Evolutionary conservation across 257 asterid species (phyloP).

Genomic region (Capsicum pubescens): DNA sequence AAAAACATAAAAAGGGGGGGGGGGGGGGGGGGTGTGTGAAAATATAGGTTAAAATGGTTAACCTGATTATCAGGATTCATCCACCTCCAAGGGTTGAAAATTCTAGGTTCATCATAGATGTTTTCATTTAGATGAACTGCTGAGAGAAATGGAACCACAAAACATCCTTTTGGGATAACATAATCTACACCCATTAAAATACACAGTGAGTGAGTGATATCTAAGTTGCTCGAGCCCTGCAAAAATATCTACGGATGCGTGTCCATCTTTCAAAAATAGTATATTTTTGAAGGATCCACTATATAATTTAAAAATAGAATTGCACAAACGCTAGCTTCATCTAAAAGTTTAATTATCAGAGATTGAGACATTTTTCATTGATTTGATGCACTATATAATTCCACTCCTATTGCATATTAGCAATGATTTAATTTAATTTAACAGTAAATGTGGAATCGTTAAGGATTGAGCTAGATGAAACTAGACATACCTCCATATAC

Average conservation of each 20-base stretch:
- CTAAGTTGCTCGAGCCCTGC: no score
- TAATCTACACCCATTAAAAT: slow-evolving; percentile 54
- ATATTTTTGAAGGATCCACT: no score
- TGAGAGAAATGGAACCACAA: slow-evolving; percentile 89
- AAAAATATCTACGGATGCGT: no score
- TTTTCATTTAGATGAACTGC: slow-evolving; percentile 76
- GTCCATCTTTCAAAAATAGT: no score
- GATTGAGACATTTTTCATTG: neutral
- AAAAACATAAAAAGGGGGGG: no score
- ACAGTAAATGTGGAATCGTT: neutral
- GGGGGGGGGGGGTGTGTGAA: no score
- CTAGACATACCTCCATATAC: slow-evolving; percentile 61
- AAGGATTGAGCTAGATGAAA: neutral
- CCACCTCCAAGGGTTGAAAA: slow-evolving; percentile 97
- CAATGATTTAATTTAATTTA: neutral
- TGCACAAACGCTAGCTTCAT: neutral
- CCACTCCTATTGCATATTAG: neutral
- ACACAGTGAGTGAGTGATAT: neutral
- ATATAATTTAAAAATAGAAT: no score
- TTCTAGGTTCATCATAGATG: slow-evolving; percentile 61
- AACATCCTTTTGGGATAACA: slow-evolving; percentile 79
- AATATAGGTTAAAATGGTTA: slow-evolving; percentile 14
- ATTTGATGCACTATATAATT: neutral
- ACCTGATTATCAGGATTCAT: slow-evolving; percentile 82
- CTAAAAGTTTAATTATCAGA: neutral